A percentile compares a stretch with the other conserved stretches of the same genome.
These are phyloP conservation scores for Aschersonia sp. DNA, from an alignment of 2,329 filamentous ascomycete species.

Conservation along the genomic window DNA sequence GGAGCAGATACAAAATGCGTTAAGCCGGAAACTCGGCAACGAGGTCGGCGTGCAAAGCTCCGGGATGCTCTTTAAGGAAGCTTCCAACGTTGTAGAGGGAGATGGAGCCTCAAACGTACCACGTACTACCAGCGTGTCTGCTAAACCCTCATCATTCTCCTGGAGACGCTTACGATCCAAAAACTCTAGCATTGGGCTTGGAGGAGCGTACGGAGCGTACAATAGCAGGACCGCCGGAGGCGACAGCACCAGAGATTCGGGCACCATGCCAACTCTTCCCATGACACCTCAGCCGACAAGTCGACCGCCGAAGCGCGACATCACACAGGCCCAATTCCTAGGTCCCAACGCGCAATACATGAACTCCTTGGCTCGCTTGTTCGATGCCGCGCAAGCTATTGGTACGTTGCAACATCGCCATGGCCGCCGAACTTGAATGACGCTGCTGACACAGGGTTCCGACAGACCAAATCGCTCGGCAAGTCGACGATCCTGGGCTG, in stretches of 20 bases:
- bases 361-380: constrained; percentile 75
- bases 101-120: constrained; percentile 26
- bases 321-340: constrained; percentile 53
- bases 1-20: constrained; percentile 64
- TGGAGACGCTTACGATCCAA: constrained; percentile 87
- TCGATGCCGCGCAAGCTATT: constrained; percentile 83
- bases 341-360: constrained; percentile 88
- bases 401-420: constrained; percentile 42
- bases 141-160: constrained; percentile 57
- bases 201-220: constrained; percentile 36
- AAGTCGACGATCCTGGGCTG: constrained; percentile 88
- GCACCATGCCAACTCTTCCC: constrained; percentile 56
- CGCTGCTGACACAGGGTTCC: constrained; percentile 1
- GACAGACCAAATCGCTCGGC: constrained; percentile 86
- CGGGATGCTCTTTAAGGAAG: constrained; percentile 61
- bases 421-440: background rate
- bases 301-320: constrained; percentile 56
- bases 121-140: constrained; percentile 46
- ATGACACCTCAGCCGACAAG: constrained; percentile 56
- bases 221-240: constrained; percentile 10
- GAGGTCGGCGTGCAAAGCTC: constrained; percentile 77
- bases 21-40: constrained; percentile 76
- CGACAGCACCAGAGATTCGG: constrained; percentile 18
- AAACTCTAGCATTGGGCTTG: constrained; percentile 55
- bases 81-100: constrained; percentile 32